Conservation (phyloP, 352 stramenopile species). For the Phytopythium cucurbitacearum region DNA sequence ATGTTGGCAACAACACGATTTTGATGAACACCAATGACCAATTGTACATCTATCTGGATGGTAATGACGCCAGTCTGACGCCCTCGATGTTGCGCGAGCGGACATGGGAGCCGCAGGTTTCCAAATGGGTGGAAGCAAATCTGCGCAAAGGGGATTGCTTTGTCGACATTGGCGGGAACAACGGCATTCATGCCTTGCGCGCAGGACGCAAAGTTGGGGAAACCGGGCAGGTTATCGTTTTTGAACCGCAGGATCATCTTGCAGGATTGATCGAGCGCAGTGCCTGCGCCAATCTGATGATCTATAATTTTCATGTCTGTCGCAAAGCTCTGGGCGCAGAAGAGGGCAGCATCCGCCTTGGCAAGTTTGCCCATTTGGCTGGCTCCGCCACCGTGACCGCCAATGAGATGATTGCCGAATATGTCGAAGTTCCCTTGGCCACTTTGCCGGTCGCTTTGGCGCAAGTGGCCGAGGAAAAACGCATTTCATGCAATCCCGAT, state of each 20-base stretch:
- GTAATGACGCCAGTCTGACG: slow-evolving; percentile 5
- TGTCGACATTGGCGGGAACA: slow-evolving; percentile 5
- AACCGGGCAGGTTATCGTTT: slow-evolving; percentile 5
- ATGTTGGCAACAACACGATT: slow-evolving; percentile 6
- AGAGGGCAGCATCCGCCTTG: slow-evolving; percentile 5
- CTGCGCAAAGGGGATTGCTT: slow-evolving; percentile 5
- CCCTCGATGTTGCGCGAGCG: slow-evolving; percentile 4
- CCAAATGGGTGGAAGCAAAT: slow-evolving; percentile 6
- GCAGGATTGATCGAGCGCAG: slow-evolving; percentile 5
- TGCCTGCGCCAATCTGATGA: slow-evolving; percentile 5
- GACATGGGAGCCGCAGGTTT: slow-evolving; percentile 5
- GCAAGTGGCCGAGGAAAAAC: slow-evolving; percentile 5
- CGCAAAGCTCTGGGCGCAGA: slow-evolving; percentile 5
- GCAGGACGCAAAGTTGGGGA: slow-evolving; percentile 5
- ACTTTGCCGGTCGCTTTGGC: slow-evolving; percentile 5
- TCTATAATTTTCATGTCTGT: slow-evolving; percentile 7
- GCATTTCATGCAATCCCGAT: slow-evolving; percentile 6
- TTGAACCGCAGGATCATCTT: slow-evolving; percentile 6
- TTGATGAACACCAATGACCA: slow-evolving; percentile 6
- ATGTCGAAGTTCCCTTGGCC: slow-evolving; percentile 5
- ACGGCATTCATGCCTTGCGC: slow-evolving; percentile 5
- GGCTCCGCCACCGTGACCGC: slow-evolving; percentile 4
- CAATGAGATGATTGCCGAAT: slow-evolving; percentile 6
- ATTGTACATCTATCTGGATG: slow-evolving; percentile 6
- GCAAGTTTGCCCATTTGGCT: slow-evolving; percentile 5